A percentile compares a stretch with the other conserved stretches of the same genome.
These are phyloP conservation scores for Linnemannia zychae DNA, from an alignment of 192 early-diverging fungal genomes.

Conservation along the genomic window DNA sequence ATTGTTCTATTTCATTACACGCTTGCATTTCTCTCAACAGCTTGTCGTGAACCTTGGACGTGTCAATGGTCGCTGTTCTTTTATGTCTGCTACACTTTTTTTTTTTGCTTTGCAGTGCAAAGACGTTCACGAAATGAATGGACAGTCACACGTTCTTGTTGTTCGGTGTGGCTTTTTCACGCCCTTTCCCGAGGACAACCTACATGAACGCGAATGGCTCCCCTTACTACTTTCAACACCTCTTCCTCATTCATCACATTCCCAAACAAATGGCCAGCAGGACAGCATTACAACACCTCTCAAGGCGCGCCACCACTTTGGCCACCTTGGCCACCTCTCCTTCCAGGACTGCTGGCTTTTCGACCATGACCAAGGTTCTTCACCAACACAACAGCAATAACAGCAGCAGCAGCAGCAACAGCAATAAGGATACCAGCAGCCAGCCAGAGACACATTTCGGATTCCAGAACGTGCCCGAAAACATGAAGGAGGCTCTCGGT, in stretches of 20 bases:
- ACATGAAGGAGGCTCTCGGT: constrained; percentile 91
- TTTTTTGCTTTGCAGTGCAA: background rate
- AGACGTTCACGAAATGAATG: background rate
- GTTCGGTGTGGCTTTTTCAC: constrained; percentile 8
- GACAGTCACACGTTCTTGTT: background rate
- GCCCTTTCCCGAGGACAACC: background rate
- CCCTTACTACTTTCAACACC: background rate
- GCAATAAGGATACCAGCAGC: background rate
- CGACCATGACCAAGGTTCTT: constrained; percentile 43
- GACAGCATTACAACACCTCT: constrained; percentile 31
- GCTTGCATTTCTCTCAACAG: background rate
- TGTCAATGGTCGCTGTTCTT: background rate
- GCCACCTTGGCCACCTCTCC: background rate
- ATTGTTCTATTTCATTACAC: constrained; percentile 13
- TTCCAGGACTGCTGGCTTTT: constrained; percentile 43
- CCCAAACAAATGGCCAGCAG: constrained; percentile 40
- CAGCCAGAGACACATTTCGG: constrained; percentile 90
- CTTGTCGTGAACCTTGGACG: background rate
- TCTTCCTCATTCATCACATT: background rate
- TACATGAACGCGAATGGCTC: background rate
- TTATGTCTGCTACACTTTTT: background rate
- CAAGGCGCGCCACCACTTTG: constrained; percentile 28
- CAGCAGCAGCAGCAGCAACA: background rate
- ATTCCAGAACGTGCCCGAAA: constrained; percentile 88
- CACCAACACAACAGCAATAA: constrained; percentile 30